Conservation (phyloP, 2,329 filamentous ascomycete genomes). For the Fusarium euwallaceae region DNA sequence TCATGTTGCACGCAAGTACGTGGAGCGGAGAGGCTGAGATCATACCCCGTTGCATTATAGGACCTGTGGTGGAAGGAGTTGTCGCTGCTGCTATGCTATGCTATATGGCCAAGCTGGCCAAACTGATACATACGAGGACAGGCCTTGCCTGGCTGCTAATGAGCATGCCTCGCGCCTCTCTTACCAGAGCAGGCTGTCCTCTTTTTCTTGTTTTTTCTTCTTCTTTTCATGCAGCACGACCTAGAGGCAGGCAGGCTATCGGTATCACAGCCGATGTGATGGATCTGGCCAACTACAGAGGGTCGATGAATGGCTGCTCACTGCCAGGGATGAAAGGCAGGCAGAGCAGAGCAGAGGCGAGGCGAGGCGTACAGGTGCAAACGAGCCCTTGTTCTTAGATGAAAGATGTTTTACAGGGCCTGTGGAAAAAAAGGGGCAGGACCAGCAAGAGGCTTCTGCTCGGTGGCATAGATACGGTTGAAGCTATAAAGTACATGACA, state of each 20-base stretch:
- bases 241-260: slow-evolving; percentile 6
- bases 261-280: slow-evolving; percentile 8
- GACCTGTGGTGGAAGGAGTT: slow-evolving; percentile 43
- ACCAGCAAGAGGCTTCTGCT: slow-evolving; percentile 26
- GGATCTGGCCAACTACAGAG: neutral
- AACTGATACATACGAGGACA: slow-evolving; percentile 25
- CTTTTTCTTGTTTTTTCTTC: neutral
- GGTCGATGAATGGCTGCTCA: slow-evolving; percentile 7
- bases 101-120: slow-evolving; percentile 30
- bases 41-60: slow-evolving; percentile 48
- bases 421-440: slow-evolving; percentile 34
- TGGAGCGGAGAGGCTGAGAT: slow-evolving; percentile 40
- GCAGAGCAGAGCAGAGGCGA: slow-evolving; percentile 13
- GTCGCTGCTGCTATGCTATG: slow-evolving; percentile 20
- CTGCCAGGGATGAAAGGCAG: slow-evolving; percentile 9
- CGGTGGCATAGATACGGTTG: slow-evolving; percentile 41
- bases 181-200: slow-evolving; percentile 17
- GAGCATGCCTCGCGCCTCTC: slow-evolving; percentile 22
- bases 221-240: slow-evolving; percentile 19
- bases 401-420: slow-evolving; percentile 29
- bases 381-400: slow-evolving; percentile 39
- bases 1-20: slow-evolving; percentile 31
- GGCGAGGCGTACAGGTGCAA: slow-evolving; percentile 22
- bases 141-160: slow-evolving; percentile 30
- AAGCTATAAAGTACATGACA: slow-evolving; percentile 42